Conservation (phyloP, 441 rosid genomes). For the Pelargonium australe region DNA sequence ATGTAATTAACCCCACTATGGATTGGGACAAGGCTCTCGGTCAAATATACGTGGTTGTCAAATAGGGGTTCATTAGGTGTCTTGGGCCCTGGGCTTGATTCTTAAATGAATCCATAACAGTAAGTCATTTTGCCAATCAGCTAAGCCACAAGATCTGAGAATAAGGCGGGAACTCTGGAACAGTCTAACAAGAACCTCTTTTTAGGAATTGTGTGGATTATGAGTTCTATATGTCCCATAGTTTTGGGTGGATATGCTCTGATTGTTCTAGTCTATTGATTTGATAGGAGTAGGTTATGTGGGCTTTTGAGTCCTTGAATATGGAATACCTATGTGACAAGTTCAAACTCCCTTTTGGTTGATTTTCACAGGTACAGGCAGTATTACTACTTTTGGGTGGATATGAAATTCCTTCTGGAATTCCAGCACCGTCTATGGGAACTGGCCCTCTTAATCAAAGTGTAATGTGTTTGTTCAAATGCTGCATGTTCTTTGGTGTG, state of each 20-base stretch:
- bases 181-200: neutral
- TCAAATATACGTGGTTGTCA: neutral
- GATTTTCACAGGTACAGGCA: slow-evolving; percentile 25
- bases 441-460: slow-evolving; percentile 21
- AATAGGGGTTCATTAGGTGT: neutral
- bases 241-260: neutral
- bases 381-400: slow-evolving; percentile 31
- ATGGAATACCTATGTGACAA: slow-evolving; percentile 1
- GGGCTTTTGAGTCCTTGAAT: neutral
- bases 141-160: neutral
- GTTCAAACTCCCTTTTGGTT: slow-evolving; percentile 1
- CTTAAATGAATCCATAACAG: neutral
- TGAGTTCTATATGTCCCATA: neutral
- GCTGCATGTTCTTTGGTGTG: neutral
- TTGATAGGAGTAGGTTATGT: neutral
- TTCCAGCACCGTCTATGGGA: slow-evolving; percentile 22
- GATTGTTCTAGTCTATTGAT: neutral
- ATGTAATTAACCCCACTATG: neutral
- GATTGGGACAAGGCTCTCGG: neutral
- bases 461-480: slow-evolving; percentile 10
- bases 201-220: neutral
- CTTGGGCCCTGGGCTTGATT: neutral
- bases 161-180: neutral
- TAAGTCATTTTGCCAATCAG: neutral
- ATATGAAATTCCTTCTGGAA: slow-evolving; percentile 25